phyloP scores from a whole-genome alignment of 163 green algal genomes.

The Smithsoniella earleae region DNA sequence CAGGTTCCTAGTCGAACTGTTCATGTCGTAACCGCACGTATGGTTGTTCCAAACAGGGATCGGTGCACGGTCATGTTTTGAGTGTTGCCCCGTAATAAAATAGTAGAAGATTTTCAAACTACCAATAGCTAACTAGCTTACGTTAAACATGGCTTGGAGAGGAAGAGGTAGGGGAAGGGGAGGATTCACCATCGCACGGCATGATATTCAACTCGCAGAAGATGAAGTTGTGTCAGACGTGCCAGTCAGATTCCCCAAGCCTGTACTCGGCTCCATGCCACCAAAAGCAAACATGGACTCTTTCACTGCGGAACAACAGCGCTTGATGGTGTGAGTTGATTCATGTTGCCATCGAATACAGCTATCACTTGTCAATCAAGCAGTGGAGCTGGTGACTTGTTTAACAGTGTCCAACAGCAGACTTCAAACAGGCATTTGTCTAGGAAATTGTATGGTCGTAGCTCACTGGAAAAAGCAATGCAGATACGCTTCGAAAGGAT shows the following conservation, averaged over 20 bases:
- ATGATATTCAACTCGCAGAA: slow-evolving; percentile 25
- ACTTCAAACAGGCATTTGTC: too few species aligned
- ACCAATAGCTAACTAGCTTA: too few species aligned
- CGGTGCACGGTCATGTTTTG: too few species aligned
- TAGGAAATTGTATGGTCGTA: too few species aligned
- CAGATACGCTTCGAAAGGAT: slow-evolving; percentile 14
- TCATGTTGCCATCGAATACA: neutral
- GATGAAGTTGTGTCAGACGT: slow-evolving; percentile 1
- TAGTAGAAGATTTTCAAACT: too few species aligned
- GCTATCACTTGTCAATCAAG: neutral
- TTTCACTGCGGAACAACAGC: slow-evolving; percentile 1
- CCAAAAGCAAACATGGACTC: neutral
- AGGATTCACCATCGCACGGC: neutral
- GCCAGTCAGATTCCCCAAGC: slow-evolving; percentile 11
- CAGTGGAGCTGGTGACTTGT: too few species aligned
- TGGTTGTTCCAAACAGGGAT: too few species aligned
- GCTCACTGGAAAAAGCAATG: too few species aligned
- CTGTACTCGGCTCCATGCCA: neutral
- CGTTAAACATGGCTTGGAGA: slow-evolving; percentile 4
- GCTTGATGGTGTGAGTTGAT: neutral
- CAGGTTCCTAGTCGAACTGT: too few species aligned
- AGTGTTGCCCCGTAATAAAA: too few species aligned
- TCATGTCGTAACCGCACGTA: too few species aligned
- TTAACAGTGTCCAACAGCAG: neutral
- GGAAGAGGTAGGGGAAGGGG: neutral